These are phyloP conservation scores for Umbelopsis ramanniana DNA, from an alignment of 192 early-diverging fungal genomes.

Conservation along the genomic window DNA sequence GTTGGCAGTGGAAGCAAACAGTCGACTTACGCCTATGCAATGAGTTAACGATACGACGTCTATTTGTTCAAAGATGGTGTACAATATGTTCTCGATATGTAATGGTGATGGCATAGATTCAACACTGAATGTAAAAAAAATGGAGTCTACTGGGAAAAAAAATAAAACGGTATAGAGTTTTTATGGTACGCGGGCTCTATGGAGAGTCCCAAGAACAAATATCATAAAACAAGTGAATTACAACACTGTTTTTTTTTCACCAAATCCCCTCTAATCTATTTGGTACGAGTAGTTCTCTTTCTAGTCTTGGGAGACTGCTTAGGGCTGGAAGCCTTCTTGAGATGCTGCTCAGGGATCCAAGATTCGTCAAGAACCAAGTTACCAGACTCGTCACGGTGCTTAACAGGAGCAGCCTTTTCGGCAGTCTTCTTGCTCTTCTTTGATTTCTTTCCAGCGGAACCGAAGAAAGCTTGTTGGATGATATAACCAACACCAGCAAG, in stretches of 20 bases:
- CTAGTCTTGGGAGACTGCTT: conserved; percentile 35
- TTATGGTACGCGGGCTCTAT: too few relatives aligned
- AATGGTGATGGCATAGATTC: conserved; percentile 1
- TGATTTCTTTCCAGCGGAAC: conserved; percentile 31
- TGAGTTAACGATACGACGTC: background rate
- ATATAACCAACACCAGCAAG: conserved; percentile 50
- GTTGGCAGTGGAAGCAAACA: background rate
- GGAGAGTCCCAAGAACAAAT: too few relatives aligned
- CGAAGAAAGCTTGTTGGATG: conserved; percentile 52
- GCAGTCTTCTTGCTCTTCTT: conserved; percentile 37
- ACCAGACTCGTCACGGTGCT: conserved; percentile 45
- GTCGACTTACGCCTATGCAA: background rate
- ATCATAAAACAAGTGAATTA: too few relatives aligned
- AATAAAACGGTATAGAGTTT: too few relatives aligned
- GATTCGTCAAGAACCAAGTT: conserved; percentile 50
- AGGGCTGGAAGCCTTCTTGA: conserved; percentile 30
- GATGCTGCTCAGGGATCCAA: conserved; percentile 59
- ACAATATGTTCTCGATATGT: background rate
- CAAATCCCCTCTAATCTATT: background rate
- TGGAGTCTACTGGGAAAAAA: too few relatives aligned
- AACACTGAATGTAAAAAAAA: background rate
- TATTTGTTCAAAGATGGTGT: background rate
- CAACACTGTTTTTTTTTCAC: background rate
- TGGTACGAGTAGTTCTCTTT: conserved; percentile 37
- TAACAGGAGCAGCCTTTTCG: conserved; percentile 27